A percentile compares a stretch with the other conserved stretches of the same genome.
Evolutionary conservation across 257 asterid species (phyloP).

Genomic region (Nicotiana benthamiana): DNA sequence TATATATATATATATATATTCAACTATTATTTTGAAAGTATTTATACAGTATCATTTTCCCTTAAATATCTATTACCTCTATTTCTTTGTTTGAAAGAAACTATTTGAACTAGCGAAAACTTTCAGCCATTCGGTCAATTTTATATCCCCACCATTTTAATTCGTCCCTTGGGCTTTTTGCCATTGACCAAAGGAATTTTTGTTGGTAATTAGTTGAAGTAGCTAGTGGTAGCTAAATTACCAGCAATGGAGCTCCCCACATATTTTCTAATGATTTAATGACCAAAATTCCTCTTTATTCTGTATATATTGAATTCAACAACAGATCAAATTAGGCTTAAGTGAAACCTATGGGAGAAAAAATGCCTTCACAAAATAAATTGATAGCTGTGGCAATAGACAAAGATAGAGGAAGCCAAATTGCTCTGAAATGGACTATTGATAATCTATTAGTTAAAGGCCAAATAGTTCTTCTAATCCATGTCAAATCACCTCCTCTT

Average conservation of each 20-base stretch:
- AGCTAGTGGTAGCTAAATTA: neutral
- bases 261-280: neutral
- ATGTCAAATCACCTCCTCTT: conserved; percentile 45
- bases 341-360: neutral
- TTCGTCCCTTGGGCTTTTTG: too few relatives aligned
- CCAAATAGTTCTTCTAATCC: conserved; percentile 59
- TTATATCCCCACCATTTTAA: too few relatives aligned
- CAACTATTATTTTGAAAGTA: too few relatives aligned
- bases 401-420: conserved; percentile 21
- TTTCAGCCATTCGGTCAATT: too few relatives aligned
- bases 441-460: conserved; percentile 64
- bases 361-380: neutral
- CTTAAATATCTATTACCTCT: too few relatives aligned
- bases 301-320: neutral
- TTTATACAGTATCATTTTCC: too few relatives aligned
- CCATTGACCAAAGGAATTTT: too few relatives aligned
- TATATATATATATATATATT: too few relatives aligned
- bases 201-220: too few relatives aligned
- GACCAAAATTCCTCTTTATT: neutral
- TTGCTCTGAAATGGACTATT: conserved; percentile 45
- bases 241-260: conserved; percentile 5
- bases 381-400: conserved; percentile 20
- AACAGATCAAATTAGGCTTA: too few relatives aligned
- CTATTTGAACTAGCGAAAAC: neutral
- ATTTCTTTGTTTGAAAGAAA: neutral